Evolutionary conservation across 441 rosid genomes (phyloP).

Genomic region (Erysimum pusillum): DNA sequence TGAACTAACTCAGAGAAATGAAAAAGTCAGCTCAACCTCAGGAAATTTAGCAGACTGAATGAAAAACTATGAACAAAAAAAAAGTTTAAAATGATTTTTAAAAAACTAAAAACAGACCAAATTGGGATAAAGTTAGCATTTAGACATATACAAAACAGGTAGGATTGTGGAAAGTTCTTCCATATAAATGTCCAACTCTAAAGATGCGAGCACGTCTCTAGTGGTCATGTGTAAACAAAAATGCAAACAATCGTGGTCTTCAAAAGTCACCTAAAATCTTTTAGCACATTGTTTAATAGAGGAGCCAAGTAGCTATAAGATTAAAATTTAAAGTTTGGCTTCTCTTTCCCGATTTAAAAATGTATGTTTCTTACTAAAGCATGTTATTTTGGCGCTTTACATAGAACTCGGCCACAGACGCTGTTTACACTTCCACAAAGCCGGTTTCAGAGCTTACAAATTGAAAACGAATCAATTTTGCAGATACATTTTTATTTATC

Average conservation of each 20-base stretch:
- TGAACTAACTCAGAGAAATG: neutral
- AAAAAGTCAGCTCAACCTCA: neutral
- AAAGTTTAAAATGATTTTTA: neutral
- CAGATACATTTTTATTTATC: too few relatives aligned
- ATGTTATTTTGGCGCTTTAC: too few relatives aligned
- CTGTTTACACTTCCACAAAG: too few relatives aligned
- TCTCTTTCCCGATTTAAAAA: too few relatives aligned
- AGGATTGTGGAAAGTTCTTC: too few relatives aligned
- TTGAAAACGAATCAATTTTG: too few relatives aligned
- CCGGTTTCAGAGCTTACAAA: too few relatives aligned
- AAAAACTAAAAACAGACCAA: neutral
- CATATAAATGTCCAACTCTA: neutral
- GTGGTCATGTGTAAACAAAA: neutral
- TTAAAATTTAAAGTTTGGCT: too few relatives aligned
- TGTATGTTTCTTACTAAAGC: too few relatives aligned
- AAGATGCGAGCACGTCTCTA: neutral
- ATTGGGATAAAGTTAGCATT: neutral
- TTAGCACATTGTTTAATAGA: neutral
- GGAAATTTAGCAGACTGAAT: neutral
- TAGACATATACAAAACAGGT: neutral
- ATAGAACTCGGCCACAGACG: too few relatives aligned
- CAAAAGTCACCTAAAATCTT: neutral
- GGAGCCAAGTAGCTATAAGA: conserved; percentile 10
- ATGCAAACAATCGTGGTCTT: neutral
- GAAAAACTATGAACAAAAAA: neutral